phyloP scores from a whole-genome alignment of 805 yeast genomes.

The Kluyveromyces starmeri region DNA sequence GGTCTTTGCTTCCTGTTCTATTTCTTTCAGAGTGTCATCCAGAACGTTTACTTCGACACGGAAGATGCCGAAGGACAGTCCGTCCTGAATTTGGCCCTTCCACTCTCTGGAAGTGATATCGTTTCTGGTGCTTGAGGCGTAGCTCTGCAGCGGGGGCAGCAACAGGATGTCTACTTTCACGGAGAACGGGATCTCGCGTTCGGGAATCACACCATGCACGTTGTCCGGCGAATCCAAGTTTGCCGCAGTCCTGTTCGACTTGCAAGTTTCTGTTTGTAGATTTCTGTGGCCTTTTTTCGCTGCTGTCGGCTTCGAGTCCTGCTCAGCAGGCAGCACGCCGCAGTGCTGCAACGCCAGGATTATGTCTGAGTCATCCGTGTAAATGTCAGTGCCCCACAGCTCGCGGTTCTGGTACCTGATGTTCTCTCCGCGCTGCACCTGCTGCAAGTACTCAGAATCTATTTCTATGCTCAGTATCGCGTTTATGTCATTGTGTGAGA shows the following conservation, averaged over 20 bases:
- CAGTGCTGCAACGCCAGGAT: constrained; percentile 65
- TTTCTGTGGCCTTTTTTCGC: constrained; percentile 11
- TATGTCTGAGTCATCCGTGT: constrained; percentile 89
- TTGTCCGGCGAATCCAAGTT: constrained; percentile 28
- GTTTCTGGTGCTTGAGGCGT: constrained; percentile 56
- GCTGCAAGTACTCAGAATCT: constrained; percentile 15
- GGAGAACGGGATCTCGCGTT: constrained; percentile 18
- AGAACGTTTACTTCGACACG: constrained; percentile 26
- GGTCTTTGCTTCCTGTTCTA: constrained; percentile 4
- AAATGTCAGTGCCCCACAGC: constrained; percentile 88
- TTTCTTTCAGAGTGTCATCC: constrained; percentile 17
- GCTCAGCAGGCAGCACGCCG: constrained; percentile 46
- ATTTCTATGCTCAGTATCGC: constrained; percentile 17
- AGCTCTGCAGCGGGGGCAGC: constrained; percentile 59
- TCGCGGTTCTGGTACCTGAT: constrained; percentile 41
- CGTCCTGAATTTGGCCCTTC: constrained; percentile 59
- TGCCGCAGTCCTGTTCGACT: constrained; percentile 32
- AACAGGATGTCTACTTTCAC: constrained; percentile 33
- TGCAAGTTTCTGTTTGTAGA: constrained; percentile 10
- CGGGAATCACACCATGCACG: constrained; percentile 23
- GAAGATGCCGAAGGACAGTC: constrained; percentile 60
- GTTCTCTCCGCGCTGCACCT: constrained; percentile 29
- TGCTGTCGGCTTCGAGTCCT: constrained; percentile 11
- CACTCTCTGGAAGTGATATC: constrained; percentile 72
- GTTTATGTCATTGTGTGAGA: constrained; percentile 15